These are phyloP conservation scores for Podila horticola DNA, from an alignment of 192 early-diverging fungal species.

Conservation along the genomic window DNA sequence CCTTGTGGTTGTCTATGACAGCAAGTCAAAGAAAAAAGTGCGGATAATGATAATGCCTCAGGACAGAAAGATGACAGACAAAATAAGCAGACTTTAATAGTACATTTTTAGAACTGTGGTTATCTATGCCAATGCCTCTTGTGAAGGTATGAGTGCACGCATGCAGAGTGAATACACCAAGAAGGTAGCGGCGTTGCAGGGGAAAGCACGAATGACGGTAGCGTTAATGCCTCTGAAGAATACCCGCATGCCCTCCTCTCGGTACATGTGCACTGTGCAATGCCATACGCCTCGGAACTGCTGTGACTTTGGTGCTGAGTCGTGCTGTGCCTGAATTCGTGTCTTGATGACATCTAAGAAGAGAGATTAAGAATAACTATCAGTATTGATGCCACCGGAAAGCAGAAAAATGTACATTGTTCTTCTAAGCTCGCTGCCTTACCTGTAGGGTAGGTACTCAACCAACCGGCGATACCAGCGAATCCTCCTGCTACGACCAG, in stretches of 20 bases:
- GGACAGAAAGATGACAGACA: no score
- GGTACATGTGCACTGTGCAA: slow-evolving; percentile 57
- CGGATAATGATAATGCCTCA: no score
- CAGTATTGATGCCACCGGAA: no score
- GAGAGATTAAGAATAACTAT: neutral
- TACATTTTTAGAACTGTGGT: no score
- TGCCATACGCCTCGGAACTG: slow-evolving; percentile 57
- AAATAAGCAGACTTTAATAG: no score
- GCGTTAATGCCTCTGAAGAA: slow-evolving; percentile 67
- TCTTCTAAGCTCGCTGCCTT: slow-evolving; percentile 9
- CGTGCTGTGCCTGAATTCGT: slow-evolving; percentile 63
- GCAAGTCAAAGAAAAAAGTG: no score
- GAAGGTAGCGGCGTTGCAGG: slow-evolving; percentile 69
- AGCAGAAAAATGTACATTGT: neutral
- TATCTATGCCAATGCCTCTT: slow-evolving; percentile 31
- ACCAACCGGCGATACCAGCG: slow-evolving; percentile 66
- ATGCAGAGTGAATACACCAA: slow-evolving; percentile 65
- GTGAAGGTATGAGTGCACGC: slow-evolving; percentile 49
- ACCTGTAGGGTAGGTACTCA: slow-evolving; percentile 67
- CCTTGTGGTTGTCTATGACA: no score
- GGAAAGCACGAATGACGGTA: slow-evolving; percentile 67
- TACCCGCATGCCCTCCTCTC: slow-evolving; percentile 63
- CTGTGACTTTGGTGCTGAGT: slow-evolving; percentile 30
- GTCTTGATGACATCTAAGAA: slow-evolving; percentile 67
- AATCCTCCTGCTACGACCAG: slow-evolving; percentile 65